A percentile compares a stretch with the other conserved stretches of the same genome.
Evolutionary conservation across 148 eudicot genomes (phyloP).

Genomic region (Pouteria glomerata): DNA sequence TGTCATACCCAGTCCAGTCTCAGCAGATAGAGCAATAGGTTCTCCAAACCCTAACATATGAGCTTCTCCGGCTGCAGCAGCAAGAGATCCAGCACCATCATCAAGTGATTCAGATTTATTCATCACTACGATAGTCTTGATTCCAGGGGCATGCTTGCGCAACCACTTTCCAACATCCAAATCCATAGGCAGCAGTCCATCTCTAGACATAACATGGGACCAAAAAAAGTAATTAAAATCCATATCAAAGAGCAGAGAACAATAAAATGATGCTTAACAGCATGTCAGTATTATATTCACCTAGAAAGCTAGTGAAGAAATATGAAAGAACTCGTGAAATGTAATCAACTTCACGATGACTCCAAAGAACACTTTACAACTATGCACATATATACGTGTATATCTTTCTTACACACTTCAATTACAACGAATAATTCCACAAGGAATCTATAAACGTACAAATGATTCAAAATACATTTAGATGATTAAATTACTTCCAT

Average conservation of each 20-base stretch:
- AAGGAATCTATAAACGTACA: neutral
- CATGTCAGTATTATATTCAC: neutral
- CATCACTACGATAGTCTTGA: constrained; percentile 76
- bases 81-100: constrained; percentile 68
- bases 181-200: constrained; percentile 95
- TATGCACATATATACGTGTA: neutral
- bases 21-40: constrained; percentile 92
- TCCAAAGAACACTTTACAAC: neutral
- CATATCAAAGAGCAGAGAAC: neutral
- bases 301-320: neutral
- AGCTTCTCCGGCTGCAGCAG: constrained; percentile 85
- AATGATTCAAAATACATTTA: neutral
- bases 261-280: neutral
- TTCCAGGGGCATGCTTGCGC: constrained; percentile 71
- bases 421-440: neutral
- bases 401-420: neutral
- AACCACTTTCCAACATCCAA: constrained; percentile 98
- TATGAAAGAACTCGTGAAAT: neutral
- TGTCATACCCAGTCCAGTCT: constrained; percentile 88
- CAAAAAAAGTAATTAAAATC: constrained; percentile 7
- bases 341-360: neutral
- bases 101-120: constrained; percentile 93
- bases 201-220: constrained; percentile 38
- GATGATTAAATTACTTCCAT: neutral
- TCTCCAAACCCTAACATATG: constrained; percentile 89